Evolutionary conservation across 1,284 basidiomycete species (phyloP), one percentile per base, ranked within the genome.

Genomic region (Rhodotorula sp.): DNA sequence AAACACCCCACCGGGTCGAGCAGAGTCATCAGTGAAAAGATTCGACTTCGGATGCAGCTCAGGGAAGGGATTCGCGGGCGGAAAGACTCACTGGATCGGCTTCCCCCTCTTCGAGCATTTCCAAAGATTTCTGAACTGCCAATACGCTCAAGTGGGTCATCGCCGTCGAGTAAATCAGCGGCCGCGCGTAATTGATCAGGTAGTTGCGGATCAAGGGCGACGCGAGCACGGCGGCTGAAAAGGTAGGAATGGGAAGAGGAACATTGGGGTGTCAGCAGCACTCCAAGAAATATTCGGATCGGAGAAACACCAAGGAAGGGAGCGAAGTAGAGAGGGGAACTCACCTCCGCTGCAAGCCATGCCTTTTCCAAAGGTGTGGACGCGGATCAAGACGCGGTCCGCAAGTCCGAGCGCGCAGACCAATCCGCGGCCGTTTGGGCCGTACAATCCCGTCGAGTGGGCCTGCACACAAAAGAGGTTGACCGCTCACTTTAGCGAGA

Each of bases 101-200:
- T n/a, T 86, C 86, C 1, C 87, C 87, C 54, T 89, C 84, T 70
- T 86, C 84, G 4, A 96, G 83, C 78, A 92, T 80, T 76, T 92
- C 90, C 79, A 95, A 90, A 0, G 90, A 88, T 71, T 88, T 88
- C 63, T 88, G 85, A 29, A 89, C 85, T 0, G 90, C 87, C 58
- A 92, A 82, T 18, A 94, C 85, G 77, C 87, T 92, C 24, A 88
- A 84, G 73, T 88, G 86, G 67, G 88, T 87, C 73, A 91, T 84
- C 0, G 91, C 87, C 0, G 93, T 95, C 1, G 91, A 95, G 82
- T 91, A 96, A 66, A 95, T 91, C 61, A 98, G 83, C 7, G 93
- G 88, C 45, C 95, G 85, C 0, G 93, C 93, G 81, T 96, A 98
- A 80, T 98, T 98, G 79, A 96, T 83, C 29, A 97, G 83, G 81